Evolutionary conservation across 2,329 filamentous ascomycete genomes (phyloP), one percentile per base, ranked within the genome.

Genomic region (Calycina marina): DNA sequence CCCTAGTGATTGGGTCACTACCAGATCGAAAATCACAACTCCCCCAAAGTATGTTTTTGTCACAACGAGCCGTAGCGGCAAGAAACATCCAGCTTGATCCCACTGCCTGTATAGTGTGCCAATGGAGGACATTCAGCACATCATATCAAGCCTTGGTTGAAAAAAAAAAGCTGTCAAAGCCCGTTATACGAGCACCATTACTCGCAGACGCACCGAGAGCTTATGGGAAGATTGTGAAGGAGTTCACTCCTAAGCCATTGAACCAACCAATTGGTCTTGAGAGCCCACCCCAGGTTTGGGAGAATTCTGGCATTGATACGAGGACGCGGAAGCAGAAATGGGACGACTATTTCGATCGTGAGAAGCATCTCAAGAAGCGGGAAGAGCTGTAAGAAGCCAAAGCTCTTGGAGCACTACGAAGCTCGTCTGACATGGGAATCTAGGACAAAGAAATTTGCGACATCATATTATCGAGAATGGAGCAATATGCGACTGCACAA

Each of bases 401-500:
- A 11, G 28, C 17, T 12, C 8, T 17, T 9, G 11, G 5, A 13
- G 22, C 13, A 4, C 34, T 18, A 28, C 9, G 2, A 28, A 22
- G 16, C 26, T 20, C 10, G 17, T 26, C 17, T 10, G n/a, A 16
- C 16, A 34, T 3, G 11, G 14, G n/a, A 13, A 8, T 16, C 30
- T 43, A 83, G 77, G 33, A 81, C 81, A 27, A 67, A 71, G 44
- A 74, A 84, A 54, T 77, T 92, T 50, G 64, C 77, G 13, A 81
- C 82, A 37, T 86, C 88, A 2, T 98, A 98, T 58, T 98, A 93
- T 61, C 80, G 85, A 55, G 88, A 98, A 65, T 94, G 85, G 80
- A 72, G 72, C 38, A 90, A 92, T 58, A 70, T 94, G 56, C 65
- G 67, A 32, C 69, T 77, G 43, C 77, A 90, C 58, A 73, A 85